phyloP scores from a whole-genome alignment of 305 asterid genomes.

The Petunia hybrid region DNA sequence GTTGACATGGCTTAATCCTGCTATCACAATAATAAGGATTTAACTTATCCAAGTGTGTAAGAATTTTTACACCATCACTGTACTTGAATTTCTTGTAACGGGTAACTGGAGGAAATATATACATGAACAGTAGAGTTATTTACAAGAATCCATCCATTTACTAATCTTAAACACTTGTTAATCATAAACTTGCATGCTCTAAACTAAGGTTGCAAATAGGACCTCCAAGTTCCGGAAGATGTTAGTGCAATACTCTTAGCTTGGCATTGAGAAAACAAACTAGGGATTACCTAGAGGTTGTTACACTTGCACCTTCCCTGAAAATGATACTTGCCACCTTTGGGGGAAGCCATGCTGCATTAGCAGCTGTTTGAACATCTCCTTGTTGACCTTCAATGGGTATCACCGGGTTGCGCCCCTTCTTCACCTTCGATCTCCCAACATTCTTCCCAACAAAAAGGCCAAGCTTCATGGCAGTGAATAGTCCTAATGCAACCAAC shows the following conservation, averaged over 20 bases:
- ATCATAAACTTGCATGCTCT: not conserved
- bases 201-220: not conserved
- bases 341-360: constrained; percentile 72
- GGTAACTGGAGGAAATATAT: not conserved
- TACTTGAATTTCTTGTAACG: too few relatives aligned
- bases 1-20: too few relatives aligned
- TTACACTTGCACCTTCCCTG: constrained; percentile 48
- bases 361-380: constrained; percentile 51
- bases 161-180: constrained; percentile 2
- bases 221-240: constrained; percentile 20
- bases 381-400: constrained; percentile 49
- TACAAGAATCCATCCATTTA: constrained; percentile 29
- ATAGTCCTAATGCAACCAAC: constrained; percentile 73
- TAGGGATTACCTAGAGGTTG: constrained; percentile 32
- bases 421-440: constrained; percentile 50
- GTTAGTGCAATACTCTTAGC: constrained; percentile 31
- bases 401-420: constrained; percentile 35
- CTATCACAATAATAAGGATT: too few relatives aligned
- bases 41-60: too few relatives aligned
- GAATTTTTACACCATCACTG: too few relatives aligned
- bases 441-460: constrained; percentile 65
- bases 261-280: constrained; percentile 16
- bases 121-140: not conserved
- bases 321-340: constrained; percentile 68
- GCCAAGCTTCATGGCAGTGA: constrained; percentile 81